Base-by-base conservation (phyloP, 2,329 filamentous ascomycete genomes). In the Amphichorda felina region DNA sequence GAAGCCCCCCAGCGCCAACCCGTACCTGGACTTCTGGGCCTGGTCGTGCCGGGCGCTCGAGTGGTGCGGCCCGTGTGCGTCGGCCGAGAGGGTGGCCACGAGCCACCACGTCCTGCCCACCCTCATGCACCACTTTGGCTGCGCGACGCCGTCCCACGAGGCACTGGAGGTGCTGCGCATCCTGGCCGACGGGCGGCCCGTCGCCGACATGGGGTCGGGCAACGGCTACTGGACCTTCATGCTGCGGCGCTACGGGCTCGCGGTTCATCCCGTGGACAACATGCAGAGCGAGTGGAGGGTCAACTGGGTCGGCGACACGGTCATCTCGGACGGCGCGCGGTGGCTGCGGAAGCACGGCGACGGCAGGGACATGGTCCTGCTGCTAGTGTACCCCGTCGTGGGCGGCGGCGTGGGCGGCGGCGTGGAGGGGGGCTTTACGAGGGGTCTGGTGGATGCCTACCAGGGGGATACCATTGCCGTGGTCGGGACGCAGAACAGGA, bases 41-140 rank as follows among this genome's bases (percentile, higher is more conserved):
- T 82, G 79, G 71, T 68, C 72, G 2, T 76, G 72, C 45, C 66
- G 69, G 19, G 66, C 66, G 40, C 62, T 86, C 7, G 71, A 79
- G 55, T 81, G 78, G 76, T 68, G 67, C 34, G 76, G 79, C 2
- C 75, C 79, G 3, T 57, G 68, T 49, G 54, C 60, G 11, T 56
- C 57, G 25, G 71, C 76, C 3, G 63, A 61, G 13, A 56, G 63
- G 18, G 66, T 70, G 4, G 65, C 63, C 35, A 68, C 64, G 40
- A 71, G 69, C 34, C 82, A 87, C 55, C 79, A 81, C 45, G 63
- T 83, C 6, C 65, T 86, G 8, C 81, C 81, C 2, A 63, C 86
- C 14, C 65, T 85, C 37, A 86, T 85, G 67, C 81, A 86, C 57
- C 81, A 87, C 55, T 86, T 86, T 53, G 80, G 80, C 34, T 87